phyloP scores from a whole-genome alignment of 2,329 filamentous ascomycete genomes.

The Pyrenophora tritici-repentis region DNA sequence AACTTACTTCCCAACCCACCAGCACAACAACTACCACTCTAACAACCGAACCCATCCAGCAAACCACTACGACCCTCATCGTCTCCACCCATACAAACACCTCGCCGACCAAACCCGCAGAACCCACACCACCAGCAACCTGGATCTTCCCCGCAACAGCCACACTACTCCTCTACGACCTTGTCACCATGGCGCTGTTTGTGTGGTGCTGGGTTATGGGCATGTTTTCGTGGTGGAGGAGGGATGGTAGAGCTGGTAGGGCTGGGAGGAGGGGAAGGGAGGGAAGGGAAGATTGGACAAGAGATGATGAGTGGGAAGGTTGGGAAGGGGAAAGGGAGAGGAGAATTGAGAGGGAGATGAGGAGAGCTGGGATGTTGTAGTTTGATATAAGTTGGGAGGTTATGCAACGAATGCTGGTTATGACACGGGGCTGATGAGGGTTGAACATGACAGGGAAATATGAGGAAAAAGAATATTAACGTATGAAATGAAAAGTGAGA shows the following conservation, averaged over 20 bases:
- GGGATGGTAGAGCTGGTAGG: slow-evolving; percentile 1
- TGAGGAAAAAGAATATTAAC: no score
- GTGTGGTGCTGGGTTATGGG: slow-evolving; percentile 20
- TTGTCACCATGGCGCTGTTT: slow-evolving; percentile 13
- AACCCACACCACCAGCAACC: not conserved
- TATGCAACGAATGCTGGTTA: no score
- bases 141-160: slow-evolving; percentile 17
- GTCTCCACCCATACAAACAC: not conserved
- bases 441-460: no score
- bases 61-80: no score
- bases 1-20: not conserved
- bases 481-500: no score
- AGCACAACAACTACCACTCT: not conserved
- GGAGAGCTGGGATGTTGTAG: slow-evolving; percentile 30
- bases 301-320: not conserved
- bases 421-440: no score
- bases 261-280: not conserved
- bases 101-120: not conserved
- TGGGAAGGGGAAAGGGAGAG: not conserved
- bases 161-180: slow-evolving; percentile 27
- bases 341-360: slow-evolving; percentile 30
- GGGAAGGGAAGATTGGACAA: not conserved
- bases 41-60: not conserved
- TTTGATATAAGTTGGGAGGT: no score
- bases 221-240: slow-evolving; percentile 11